These are phyloP conservation scores for Boletellus deceptivus DNA, from an alignment of 1,284 basidiomycete genomes.

Conservation along the genomic window DNA sequence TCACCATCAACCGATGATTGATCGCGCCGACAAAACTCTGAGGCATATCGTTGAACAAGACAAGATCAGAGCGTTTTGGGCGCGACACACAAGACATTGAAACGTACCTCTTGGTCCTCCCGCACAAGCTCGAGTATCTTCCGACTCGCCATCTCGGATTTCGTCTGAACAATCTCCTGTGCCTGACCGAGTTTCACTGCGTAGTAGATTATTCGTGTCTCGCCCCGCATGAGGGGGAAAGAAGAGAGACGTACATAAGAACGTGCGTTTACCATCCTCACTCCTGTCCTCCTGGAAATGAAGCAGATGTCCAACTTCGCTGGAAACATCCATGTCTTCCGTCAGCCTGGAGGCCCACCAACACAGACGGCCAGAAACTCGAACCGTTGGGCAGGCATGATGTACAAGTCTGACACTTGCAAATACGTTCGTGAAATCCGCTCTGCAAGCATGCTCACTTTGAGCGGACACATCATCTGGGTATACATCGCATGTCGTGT, in stretches of 20 bases:
- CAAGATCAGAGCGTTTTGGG: too few relatives aligned
- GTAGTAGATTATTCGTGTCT: neutral
- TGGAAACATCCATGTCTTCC: neutral
- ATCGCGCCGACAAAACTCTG: constrained; percentile 11
- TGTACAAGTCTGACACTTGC: constrained; percentile 21
- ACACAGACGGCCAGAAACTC: neutral
- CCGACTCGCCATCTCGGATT: constrained; percentile 16
- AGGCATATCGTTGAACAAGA: too few relatives aligned
- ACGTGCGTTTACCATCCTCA: constrained; percentile 15
- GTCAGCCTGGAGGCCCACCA: neutral
- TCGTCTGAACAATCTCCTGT: constrained; percentile 15
- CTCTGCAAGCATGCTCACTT: constrained; percentile 23
- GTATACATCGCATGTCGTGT: constrained; percentile 20
- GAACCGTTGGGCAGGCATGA: constrained; percentile 22
- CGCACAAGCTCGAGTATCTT: constrained; percentile 16
- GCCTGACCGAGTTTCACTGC: constrained; percentile 14
- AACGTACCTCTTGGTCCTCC: constrained; percentile 12
- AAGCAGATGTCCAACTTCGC: constrained; percentile 18
- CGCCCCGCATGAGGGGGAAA: neutral
- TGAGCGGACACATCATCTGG: constrained; percentile 24
- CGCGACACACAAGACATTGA: too few relatives aligned
- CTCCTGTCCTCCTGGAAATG: constrained; percentile 21
- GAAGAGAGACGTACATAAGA: constrained; percentile 7
- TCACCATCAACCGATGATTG: constrained; percentile 11
- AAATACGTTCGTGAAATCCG: constrained; percentile 19